phyloP scores from a whole-genome alignment of 192 early-diverging fungal species.

The Lobosporangium transversale region DNA sequence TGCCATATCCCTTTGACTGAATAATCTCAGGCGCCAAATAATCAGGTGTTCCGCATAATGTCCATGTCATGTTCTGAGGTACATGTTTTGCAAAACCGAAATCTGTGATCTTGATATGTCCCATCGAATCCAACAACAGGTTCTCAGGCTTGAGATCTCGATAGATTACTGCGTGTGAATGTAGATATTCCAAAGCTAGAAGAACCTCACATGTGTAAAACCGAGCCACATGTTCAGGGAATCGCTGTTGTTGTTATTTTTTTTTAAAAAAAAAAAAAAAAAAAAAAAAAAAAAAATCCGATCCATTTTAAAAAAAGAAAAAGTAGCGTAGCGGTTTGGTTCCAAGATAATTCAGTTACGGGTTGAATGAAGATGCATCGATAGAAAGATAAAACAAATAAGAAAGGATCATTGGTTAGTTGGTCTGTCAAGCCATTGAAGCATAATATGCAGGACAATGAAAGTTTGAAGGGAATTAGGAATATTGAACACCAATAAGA shows the following conservation, averaged over 20 bases:
- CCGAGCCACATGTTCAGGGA: constrained; percentile 86
- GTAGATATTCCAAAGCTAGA: constrained; percentile 89
- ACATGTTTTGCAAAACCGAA: constrained; percentile 90
- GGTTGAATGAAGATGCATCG: not conserved
- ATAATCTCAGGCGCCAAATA: constrained; percentile 91
- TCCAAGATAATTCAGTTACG: too few relatives aligned
- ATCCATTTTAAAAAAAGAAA: not conserved
- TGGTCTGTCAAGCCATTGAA: too few relatives aligned
- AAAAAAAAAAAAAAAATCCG: not conserved
- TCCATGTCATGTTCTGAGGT: constrained; percentile 81
- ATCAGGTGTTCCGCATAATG: constrained; percentile 85
- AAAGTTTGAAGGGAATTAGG: too few relatives aligned
- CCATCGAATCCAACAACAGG: constrained; percentile 74
- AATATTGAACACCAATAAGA: too few relatives aligned
- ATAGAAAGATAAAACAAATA: too few relatives aligned
- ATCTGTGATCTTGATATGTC: constrained; percentile 90
- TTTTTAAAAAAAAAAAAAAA: constrained; percentile 7
- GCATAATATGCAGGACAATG: too few relatives aligned
- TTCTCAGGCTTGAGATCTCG: constrained; percentile 94
- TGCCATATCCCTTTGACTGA: constrained; percentile 92
- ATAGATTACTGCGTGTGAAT: constrained; percentile 88
- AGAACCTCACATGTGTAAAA: constrained; percentile 93
- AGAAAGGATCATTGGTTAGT: too few relatives aligned
- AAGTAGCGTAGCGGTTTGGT: not conserved
- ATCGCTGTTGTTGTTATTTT: constrained; percentile 68